Evolutionary conservation across 2,329 filamentous ascomycete genomes (phyloP), one percentile per base, ranked within the genome.

Genomic region (Claviceps pazoutovae): DNA sequence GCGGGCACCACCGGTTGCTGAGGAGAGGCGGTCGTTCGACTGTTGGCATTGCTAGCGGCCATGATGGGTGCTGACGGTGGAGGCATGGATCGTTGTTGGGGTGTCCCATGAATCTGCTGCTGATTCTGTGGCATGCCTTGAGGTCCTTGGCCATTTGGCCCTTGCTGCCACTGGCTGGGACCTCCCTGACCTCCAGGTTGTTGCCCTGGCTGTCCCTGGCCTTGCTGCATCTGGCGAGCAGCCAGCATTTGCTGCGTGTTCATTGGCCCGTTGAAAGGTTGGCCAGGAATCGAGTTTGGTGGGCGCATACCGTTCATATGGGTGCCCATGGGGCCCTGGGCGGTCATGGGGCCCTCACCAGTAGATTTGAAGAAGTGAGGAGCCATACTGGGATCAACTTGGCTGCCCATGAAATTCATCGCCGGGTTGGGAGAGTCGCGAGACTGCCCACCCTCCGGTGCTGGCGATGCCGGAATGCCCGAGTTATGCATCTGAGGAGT

Each of bases 401-500:
- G 77, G 58, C 74, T 74, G 50, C 72, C 73, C 68, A 83, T 82
- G 59, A 85, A 84, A 62, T 75, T 77, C 71, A 80, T 78, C 49
- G 71, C 72, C 16, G 75, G 70, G 68, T 74, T 81, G 48, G 83
- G 83, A 53, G 83, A 86, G 66, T 74, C 79, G 60, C 75, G 78
- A 54, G 79, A 86, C 71, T 76, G 82, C 14, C 71, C 73, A 34
- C 80, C 83, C 62, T 87, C 86, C 2, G 83, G 83, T 55, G 86
- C 74, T 7, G 82, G 85, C 23, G 83, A 88, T 23, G 30, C 30
- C 30, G 84, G 83, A 57, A 88, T 80, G 52, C 77, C 80, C 39
- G 76, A 76, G 53, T 79, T 79, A 60, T 78, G 79, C 75, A 88
- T 82, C 66, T 87, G 84, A 26, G 84, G 84, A 26, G 83, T 86